A percentile compares a stretch with the other conserved stretches of the same genome.
Conservation (phyloP, 306 rosid genomes). For the Purshia tridentata region DNA sequence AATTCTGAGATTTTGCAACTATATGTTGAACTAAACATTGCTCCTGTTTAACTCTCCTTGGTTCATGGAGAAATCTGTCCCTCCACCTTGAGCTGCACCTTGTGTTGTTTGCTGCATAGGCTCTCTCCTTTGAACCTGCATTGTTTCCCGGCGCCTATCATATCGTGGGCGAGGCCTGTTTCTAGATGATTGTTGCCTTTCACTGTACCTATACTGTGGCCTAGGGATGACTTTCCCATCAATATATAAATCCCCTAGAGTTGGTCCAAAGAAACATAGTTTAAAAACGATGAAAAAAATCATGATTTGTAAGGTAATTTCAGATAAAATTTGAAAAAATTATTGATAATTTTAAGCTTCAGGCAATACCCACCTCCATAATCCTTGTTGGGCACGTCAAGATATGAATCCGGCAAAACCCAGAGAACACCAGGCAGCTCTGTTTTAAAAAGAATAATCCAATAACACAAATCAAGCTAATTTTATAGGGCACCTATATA, state of each 20-base stretch:
- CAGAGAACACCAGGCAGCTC: conserved; percentile 78
- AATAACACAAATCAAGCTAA: conserved; percentile 10
- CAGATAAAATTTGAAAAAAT: conserved; percentile 3
- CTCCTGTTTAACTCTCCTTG: conserved; percentile 16
- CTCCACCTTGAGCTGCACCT: conserved; percentile 29
- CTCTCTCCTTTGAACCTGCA: conserved; percentile 63
- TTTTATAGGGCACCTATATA: neutral
- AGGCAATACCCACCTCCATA: conserved; percentile 67
- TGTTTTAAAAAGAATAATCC: conserved; percentile 28
- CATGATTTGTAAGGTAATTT: neutral
- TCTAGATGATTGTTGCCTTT: conserved; percentile 48
- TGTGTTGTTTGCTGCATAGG: conserved; percentile 42
- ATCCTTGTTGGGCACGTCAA: conserved; percentile 87
- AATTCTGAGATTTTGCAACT: conserved; percentile 7
- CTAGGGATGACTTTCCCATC: conserved; percentile 88
- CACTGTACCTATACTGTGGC: conserved; percentile 74
- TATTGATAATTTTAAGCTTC: conserved; percentile 1
- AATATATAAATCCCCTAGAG: conserved; percentile 75
- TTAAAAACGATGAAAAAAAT: neutral
- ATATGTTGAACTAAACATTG: conserved; percentile 8
- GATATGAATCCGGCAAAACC: conserved; percentile 95
- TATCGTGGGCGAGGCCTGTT: conserved; percentile 77
- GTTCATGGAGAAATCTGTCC: conserved; percentile 6
- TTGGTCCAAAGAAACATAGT: neutral
- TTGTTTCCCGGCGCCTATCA: conserved; percentile 65